Percentiles rank a stretch among this genome's conserved stretches.
Conservation (phyloP, 2,329 filamentous ascomycete species). For the Elsinoe ampelina region DNA sequence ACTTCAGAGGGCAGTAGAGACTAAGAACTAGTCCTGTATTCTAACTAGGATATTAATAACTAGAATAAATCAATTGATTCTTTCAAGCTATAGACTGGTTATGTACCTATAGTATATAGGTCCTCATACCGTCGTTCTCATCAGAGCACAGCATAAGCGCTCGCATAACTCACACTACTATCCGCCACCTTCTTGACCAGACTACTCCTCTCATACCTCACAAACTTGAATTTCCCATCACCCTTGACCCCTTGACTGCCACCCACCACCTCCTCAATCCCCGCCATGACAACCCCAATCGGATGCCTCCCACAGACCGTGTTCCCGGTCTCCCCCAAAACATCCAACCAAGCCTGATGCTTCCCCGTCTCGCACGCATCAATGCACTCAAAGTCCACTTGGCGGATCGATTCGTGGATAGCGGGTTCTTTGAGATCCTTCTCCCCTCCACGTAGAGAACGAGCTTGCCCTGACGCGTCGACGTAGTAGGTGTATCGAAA, state of each 20-base stretch:
- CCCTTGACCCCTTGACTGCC: constrained; percentile 18
- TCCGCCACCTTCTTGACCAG: constrained; percentile 58
- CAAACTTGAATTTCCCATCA: constrained; percentile 55
- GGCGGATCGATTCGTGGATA: constrained; percentile 78
- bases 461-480: constrained; percentile 36
- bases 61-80: too few species aligned
- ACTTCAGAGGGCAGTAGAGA: too few species aligned
- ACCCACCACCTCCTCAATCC: constrained; percentile 55
- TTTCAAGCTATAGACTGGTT: too few species aligned
- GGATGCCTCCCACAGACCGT: constrained; percentile 93
- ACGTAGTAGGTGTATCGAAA: constrained; percentile 81
- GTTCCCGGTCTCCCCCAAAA: constrained; percentile 65
- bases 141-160: constrained; percentile 72
- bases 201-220: constrained; percentile 79
- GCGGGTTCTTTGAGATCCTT: constrained; percentile 37
- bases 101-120: too few species aligned
- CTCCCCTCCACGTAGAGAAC: constrained; percentile 35
- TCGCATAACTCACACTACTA: constrained; percentile 90
- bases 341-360: constrained; percentile 60
- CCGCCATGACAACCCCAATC: constrained; percentile 87
- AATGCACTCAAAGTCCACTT: constrained; percentile 74
- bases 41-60: too few species aligned
- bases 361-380: constrained; percentile 69
- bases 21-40: too few species aligned
- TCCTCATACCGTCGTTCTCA: not conserved